Base-by-base conservation (phyloP, 1,139 yeast species). In the Lodderomyces parapsilosis region DNA sequence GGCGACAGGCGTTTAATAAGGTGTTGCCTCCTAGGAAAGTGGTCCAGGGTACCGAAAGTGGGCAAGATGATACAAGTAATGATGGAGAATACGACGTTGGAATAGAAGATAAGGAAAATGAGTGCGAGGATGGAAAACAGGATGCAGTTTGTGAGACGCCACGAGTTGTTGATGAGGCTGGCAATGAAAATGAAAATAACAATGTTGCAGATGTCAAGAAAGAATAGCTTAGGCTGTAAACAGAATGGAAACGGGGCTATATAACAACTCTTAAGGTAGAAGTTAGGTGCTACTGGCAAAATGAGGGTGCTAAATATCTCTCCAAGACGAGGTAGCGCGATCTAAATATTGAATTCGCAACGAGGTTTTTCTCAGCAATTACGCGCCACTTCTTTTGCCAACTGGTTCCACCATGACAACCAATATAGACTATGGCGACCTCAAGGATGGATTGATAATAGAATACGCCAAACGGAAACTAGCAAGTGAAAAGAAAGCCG, bases 1-100 rank as follows among this genome's bases (percentile, higher is more conserved):
- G 99, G 99, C 86, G 81, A 51, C 66, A 62, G 43, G 96, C 98
- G 0, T 91, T 93, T 59, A 91, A 89, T 59, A 73, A 76, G 24
- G 93, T 88, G 1, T 72, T 93, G 41, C 99, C 99, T 2, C 80
- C 80, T 33, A 74, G 99, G 52, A 93, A 91, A 64, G 60, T 84
- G 36, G 57, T 58, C 3, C 13, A 31, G n/a, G 30, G 36, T 30
- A 14, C n/a, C 7, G 30, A 30, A 19, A 22, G 11, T 10, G 28
- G 7, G 14, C 30, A 20, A 10, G 36, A 36, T 14, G 22, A 24
- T 23, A n/a, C 14, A 13, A 7, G 4, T 19, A 13, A 13, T 20
- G 23, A 8, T 20, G 23, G 5, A 32, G 22, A 6, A 32, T n/a
- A n/a, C n/a, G 27, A 40, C 37, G 27, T 42, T 42, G 17, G 42